Evolutionary conservation across 225 moss, liverwort and hornwort species (phyloP).

Genomic region (Asterella californica): DNA sequence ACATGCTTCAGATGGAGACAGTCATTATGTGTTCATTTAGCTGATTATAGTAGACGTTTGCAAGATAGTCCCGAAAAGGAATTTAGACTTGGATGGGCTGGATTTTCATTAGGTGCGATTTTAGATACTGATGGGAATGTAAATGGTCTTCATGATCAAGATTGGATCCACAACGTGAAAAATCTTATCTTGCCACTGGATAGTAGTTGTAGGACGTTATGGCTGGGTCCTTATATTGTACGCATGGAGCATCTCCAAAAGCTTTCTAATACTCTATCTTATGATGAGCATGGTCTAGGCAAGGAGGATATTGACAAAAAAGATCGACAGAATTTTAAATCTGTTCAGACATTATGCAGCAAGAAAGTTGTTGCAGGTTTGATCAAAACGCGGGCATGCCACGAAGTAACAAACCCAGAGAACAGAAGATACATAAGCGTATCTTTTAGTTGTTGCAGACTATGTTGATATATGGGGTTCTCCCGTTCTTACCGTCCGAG

Average conservation of each 20-base stretch:
- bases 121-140: not conserved
- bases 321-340: not conserved
- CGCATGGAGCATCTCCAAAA: not conserved
- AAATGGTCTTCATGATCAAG: not conserved
- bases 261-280: not conserved
- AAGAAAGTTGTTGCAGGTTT: not conserved
- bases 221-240: not conserved
- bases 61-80: too few species aligned
- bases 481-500: not conserved
- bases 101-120: too few species aligned
- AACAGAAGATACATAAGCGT: not conserved
- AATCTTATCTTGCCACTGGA: not conserved
- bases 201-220: not conserved
- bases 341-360: not conserved
- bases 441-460: not conserved
- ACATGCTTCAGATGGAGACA: too few species aligned
- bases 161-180: constrained; percentile 4
- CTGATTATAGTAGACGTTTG: too few species aligned
- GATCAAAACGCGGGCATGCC: not conserved
- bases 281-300: not conserved
- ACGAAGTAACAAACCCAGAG: not conserved
- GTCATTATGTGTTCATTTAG: too few species aligned
- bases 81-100: too few species aligned
- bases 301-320: not conserved
- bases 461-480: constrained; percentile 17